These are phyloP conservation scores for Chaetoscypha palmicola DNA, from an alignment of 2,329 filamentous ascomycete species.

Conservation along the genomic window DNA sequence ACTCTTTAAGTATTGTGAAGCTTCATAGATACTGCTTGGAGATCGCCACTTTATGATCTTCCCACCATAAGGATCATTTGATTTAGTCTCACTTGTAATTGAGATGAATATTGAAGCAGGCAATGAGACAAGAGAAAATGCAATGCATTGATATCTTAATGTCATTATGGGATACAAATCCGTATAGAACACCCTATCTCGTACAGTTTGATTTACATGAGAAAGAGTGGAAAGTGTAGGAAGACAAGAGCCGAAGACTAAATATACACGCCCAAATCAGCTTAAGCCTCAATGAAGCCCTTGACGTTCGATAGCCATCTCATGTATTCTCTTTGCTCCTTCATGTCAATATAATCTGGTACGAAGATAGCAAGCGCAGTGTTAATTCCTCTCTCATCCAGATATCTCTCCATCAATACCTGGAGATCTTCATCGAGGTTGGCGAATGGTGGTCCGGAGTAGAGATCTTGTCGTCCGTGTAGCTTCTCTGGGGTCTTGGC, in stretches of 20 bases:
- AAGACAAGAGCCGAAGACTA: constrained; percentile 18
- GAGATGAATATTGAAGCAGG: too few species aligned
- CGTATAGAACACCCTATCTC: constrained; percentile 4
- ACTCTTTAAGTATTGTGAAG: too few species aligned
- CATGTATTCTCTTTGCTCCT: constrained; percentile 97
- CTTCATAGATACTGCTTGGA: too few species aligned
- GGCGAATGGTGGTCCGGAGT: constrained; percentile 86
- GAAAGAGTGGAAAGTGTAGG: constrained; percentile 24
- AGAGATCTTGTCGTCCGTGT: constrained; percentile 69
- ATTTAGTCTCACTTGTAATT: too few species aligned
- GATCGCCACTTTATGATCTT: too few species aligned
- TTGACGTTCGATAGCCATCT: constrained; percentile 84
- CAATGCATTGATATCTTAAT: too few species aligned
- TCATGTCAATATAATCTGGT: constrained; percentile 92
- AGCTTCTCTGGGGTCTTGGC: constrained; percentile 68
- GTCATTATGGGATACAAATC: constrained; percentile 3
- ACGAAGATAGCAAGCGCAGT: constrained; percentile 81
- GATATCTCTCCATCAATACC: constrained; percentile 82
- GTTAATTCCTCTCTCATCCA: constrained; percentile 91
- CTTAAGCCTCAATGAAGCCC: constrained; percentile 64
- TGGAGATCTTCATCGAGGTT: constrained; percentile 96
- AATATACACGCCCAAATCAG: constrained; percentile 2
- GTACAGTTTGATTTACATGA: constrained; percentile 17
- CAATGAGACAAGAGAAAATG: too few species aligned
- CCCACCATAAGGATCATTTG: too few species aligned